Conservation (phyloP, 345 rosid genomes). For the Ceriops zippeliana region DNA sequence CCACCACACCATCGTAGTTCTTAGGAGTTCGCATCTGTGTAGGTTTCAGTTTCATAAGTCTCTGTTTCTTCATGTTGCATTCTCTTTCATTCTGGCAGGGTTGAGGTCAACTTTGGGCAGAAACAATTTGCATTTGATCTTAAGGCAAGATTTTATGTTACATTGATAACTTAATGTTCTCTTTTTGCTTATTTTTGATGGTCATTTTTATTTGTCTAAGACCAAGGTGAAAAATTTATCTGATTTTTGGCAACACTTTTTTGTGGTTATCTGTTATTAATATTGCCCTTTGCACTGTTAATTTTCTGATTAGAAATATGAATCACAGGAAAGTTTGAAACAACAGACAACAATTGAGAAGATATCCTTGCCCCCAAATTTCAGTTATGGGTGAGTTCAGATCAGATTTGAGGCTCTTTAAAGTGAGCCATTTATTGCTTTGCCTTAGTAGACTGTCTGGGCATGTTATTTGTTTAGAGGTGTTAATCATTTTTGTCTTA, state of each 20-base stretch:
- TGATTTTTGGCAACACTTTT: not conserved
- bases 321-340: constrained; percentile 70
- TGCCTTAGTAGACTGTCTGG: not conserved
- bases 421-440: not conserved
- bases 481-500: not conserved
- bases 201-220: not conserved
- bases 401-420: not conserved
- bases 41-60: not conserved
- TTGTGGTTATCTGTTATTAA: not conserved
- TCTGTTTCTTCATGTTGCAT: constrained; percentile 1
- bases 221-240: not conserved
- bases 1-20: not conserved
- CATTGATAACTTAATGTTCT: not conserved
- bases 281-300: not conserved
- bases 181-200: not conserved
- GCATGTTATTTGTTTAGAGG: not conserved
- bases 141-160: constrained; percentile 45
- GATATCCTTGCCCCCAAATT: constrained; percentile 53
- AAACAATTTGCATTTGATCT: constrained; percentile 70
- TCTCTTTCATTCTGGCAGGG: constrained; percentile 48
- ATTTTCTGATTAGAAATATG: constrained; percentile 52
- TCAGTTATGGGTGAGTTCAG: constrained; percentile 63
- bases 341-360: constrained; percentile 62
- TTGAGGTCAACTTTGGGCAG: constrained; percentile 89
- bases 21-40: not conserved